Evolutionary conservation across 306 rosid genomes (phyloP).

Genomic region (Medicago lupulina): DNA sequence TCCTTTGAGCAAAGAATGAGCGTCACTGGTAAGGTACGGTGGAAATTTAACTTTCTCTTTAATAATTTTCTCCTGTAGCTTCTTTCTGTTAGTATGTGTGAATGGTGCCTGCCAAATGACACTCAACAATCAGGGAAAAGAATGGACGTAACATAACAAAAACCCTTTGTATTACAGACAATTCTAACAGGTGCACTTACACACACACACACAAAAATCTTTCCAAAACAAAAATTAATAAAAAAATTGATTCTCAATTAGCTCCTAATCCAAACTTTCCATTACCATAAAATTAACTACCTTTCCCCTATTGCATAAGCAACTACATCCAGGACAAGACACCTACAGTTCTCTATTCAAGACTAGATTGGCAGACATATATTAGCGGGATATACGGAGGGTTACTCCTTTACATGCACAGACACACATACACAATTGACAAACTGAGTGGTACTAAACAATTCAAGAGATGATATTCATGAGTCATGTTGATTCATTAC

Average conservation of each 20-base stretch:
- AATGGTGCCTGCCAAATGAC: conserved; percentile 80
- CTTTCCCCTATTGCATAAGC: too few species aligned
- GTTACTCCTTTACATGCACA: conserved; percentile 2
- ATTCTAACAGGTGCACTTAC: not conserved
- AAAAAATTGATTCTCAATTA: conserved; percentile 23
- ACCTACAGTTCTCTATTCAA: not conserved
- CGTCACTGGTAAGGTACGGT: conserved; percentile 70
- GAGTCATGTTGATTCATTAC: conserved; percentile 48
- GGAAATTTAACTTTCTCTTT: conserved; percentile 93
- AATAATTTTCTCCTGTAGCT: conserved; percentile 91
- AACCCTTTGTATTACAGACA: conserved; percentile 24
- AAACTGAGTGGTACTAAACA: not conserved
- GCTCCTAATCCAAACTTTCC: conserved; percentile 13
- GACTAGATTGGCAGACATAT: conserved; percentile 1
- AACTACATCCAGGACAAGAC: not conserved
- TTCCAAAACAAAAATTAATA: not conserved
- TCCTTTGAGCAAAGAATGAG: conserved; percentile 95
- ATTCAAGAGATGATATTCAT: conserved; percentile 1
- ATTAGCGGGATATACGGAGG: not conserved
- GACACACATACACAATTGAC: not conserved
- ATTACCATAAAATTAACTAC: conserved; percentile 17
- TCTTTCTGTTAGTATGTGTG: conserved; percentile 80
- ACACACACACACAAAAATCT: conserved; percentile 17
- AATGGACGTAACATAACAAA: conserved; percentile 26
- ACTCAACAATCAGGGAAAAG: conserved; percentile 24